phyloP scores from a whole-genome alignment of 441 rosid species.

The Eruca vesicaria region DNA sequence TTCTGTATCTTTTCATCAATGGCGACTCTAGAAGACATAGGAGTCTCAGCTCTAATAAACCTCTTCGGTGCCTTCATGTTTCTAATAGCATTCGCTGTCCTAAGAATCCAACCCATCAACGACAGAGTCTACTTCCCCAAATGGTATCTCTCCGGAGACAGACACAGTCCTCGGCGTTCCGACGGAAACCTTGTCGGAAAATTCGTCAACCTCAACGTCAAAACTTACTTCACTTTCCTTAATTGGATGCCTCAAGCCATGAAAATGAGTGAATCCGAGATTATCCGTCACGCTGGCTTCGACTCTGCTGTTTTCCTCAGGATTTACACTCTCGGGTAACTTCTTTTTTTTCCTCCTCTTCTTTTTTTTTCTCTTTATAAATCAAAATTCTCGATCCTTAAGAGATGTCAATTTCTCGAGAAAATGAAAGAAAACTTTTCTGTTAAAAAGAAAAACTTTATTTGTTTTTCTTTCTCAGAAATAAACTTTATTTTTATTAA shows the following conservation, averaged over 20 bases:
- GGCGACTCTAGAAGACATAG: slow-evolving; percentile 91
- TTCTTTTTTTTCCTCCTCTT: not conserved
- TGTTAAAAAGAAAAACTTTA: not conserved
- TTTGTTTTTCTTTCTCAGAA: not conserved
- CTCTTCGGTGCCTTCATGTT: slow-evolving; percentile 71
- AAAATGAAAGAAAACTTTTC: slow-evolving; percentile 23
- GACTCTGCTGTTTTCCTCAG: slow-evolving; percentile 95
- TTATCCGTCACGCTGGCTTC: slow-evolving; percentile 87
- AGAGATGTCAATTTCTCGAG: slow-evolving; percentile 29
- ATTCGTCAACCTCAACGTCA: slow-evolving; percentile 77
- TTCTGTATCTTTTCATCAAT: slow-evolving; percentile 30
- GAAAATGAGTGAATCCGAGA: slow-evolving; percentile 77
- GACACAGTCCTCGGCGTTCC: slow-evolving; percentile 69
- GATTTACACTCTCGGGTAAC: slow-evolving; percentile 86
- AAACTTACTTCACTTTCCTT: slow-evolving; percentile 77
- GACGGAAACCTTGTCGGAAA: slow-evolving; percentile 61
- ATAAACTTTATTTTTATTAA: not conserved
- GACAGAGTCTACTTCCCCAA: slow-evolving; percentile 95
- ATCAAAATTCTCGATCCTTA: not conserved
- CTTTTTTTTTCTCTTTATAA: not conserved
- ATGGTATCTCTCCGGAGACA: slow-evolving; percentile 66
- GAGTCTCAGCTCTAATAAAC: slow-evolving; percentile 89
- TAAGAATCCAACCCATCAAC: slow-evolving; percentile 87
- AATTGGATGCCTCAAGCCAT: slow-evolving; percentile 99
- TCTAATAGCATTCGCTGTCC: slow-evolving; percentile 83